Evolutionary conservation across 176 grass and related monocot genomes (phyloP), one percentile per base, ranked within the genome.

Genomic region (Rhynchospora breviuscula): DNA sequence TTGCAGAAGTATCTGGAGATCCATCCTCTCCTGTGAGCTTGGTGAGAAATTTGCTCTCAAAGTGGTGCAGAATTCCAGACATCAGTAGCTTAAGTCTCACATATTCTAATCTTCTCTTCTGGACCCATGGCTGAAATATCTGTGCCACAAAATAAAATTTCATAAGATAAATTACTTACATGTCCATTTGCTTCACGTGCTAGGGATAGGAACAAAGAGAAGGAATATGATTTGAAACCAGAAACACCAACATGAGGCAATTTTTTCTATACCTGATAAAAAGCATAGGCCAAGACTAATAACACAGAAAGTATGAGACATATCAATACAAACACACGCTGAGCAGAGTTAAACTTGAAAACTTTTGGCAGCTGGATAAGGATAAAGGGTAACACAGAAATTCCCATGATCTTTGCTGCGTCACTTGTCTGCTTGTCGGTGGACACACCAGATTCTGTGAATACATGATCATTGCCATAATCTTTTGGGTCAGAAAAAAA

Each of bases 111-210:
- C 91, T 91, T 78, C 92, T 87, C 79, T 83, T 85, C 88, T 98
- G 95, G 63, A 98, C 88, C 95, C 89, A 93, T 69, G 95, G 95
- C 80, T 98, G 95, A 85, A 90, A 93, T 63, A 98, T 33, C 92
- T 98, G 86, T 52, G 63, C 13, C 43, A 86, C 66, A 69, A 89
- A 85, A 67, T 23, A 65, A 52, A 57, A 18, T 43, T 60, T 31
- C 53, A 72, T 88, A 63, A 40, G 53, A 80, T 35, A 88, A 65
- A 72, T 73, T 22, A 5, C 22, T 12, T 15, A 85, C 14, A 73
- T 63, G 44, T 74, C 22, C 49, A 77, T 77, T 54, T 31, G 23
- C 72, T 77, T 23, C 1, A 53, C 73, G 54, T 15, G 49, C 49
- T 54, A 54, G 49, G 26, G 23, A 70, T 10, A 35, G 31, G 17